Evolutionary conservation across 2,329 filamentous ascomycete species (phyloP).

Genomic region (Teratosphaeria viscida): DNA sequence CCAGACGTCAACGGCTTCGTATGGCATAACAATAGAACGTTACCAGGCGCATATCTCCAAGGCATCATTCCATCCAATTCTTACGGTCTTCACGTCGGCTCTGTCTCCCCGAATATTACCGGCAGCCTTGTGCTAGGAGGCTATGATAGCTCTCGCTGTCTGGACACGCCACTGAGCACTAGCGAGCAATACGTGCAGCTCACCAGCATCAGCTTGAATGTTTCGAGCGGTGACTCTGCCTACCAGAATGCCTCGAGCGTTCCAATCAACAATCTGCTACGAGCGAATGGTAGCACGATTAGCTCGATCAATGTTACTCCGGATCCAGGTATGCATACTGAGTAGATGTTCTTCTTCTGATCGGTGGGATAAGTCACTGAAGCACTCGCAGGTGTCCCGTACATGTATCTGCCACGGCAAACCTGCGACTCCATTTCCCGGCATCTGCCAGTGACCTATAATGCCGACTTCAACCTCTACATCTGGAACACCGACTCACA

Average conservation of each 20-base stretch:
- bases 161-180: constrained; percentile 4
- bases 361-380: background rate
- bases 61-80: constrained; percentile 8
- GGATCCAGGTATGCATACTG: constrained; percentile 11
- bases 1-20: background rate
- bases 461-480: constrained; percentile 14
- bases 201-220: constrained; percentile 33
- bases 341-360: background rate
- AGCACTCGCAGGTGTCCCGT: constrained; percentile 8
- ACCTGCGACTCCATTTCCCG: constrained; percentile 21
- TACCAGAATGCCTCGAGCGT: constrained; percentile 13
- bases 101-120: constrained; percentile 3
- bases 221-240: constrained; percentile 32
- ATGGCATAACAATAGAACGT: constrained; percentile 1
- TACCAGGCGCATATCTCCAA: constrained; percentile 4
- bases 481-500: constrained; percentile 20
- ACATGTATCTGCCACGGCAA: constrained; percentile 18
- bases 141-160: constrained; percentile 10
- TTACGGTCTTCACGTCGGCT: constrained; percentile 11
- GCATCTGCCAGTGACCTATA: constrained; percentile 20
- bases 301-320: constrained; percentile 4
- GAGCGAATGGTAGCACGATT: constrained; percentile 1
- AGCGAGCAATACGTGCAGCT: constrained; percentile 17
- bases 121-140: constrained; percentile 10
- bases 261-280: constrained; percentile 12